These are phyloP conservation scores for Chalciporus sphaerocephalus DNA, from an alignment of 768 basidiomycete species.

Conservation along the genomic window DNA sequence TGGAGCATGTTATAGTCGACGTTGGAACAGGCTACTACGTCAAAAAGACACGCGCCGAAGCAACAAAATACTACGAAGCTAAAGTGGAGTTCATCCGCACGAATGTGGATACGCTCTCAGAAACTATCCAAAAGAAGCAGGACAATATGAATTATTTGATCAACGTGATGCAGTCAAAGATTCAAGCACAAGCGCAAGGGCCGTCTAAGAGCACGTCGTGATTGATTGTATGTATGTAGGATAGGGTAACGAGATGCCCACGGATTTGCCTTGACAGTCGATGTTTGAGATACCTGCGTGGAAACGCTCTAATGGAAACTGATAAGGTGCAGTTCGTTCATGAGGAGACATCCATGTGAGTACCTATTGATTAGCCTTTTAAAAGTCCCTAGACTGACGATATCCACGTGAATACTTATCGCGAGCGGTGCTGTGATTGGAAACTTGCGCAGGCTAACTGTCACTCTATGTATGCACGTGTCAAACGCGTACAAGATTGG, in stretches of 20 bases:
- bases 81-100: conserved; percentile 80
- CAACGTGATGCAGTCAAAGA: conserved; percentile 65
- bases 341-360: neutral
- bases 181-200: conserved; percentile 30
- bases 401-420: neutral
- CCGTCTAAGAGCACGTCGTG: conserved; percentile 21
- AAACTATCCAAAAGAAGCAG: conserved; percentile 86
- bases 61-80: conserved; percentile 70
- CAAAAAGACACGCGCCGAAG: conserved; percentile 85
- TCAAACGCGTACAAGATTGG: neutral
- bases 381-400: too few relatives aligned
- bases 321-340: neutral
- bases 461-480: neutral
- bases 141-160: conserved; percentile 79
- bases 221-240: conserved; percentile 1
- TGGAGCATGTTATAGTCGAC: conserved; percentile 88
- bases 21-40: conserved; percentile 97
- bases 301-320: neutral
- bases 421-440: neutral
- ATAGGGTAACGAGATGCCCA: neutral
- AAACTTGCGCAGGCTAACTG: neutral
- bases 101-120: conserved; percentile 84
- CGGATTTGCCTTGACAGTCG: neutral
- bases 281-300: neutral
- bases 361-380: neutral